Evolutionary conservation across 352 stramenopile species (phyloP).

Genomic region (Phytophthora crassamura): DNA sequence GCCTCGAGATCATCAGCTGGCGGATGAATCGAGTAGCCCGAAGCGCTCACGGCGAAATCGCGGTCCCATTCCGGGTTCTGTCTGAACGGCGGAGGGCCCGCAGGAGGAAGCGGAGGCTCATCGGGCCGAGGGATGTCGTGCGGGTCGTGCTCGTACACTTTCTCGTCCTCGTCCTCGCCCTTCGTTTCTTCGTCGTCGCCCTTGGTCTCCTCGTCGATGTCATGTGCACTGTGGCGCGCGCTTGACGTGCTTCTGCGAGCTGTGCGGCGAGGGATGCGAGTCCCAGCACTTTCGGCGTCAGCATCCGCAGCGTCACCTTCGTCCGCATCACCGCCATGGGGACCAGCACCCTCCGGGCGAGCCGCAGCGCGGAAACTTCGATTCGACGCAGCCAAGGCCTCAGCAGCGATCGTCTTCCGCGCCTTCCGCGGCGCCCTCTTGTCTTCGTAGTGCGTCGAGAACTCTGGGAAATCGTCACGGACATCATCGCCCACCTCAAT

Average conservation of each 20-base stretch:
- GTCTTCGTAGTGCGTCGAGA: conserved; percentile 52
- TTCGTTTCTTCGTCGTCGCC: conserved; percentile 31
- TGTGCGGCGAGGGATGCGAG: conserved; percentile 28
- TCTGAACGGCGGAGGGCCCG: conserved; percentile 31
- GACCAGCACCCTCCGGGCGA: conserved; percentile 18
- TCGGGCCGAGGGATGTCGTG: conserved; percentile 6
- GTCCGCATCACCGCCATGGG: conserved; percentile 16
- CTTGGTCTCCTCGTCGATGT: conserved; percentile 41
- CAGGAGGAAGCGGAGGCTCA: conserved; percentile 34
- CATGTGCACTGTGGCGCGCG: conserved; percentile 28
- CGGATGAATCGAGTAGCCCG: conserved; percentile 37
- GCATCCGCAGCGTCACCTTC: conserved; percentile 26
- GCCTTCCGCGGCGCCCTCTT: conserved; percentile 51
- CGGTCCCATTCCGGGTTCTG: conserved; percentile 45
- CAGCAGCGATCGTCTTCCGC: conserved; percentile 19
- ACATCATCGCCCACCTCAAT: conserved; percentile 62
- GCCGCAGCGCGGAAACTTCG: conserved; percentile 22
- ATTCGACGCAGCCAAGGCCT: conserved; percentile 20
- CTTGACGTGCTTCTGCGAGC: conserved; percentile 41
- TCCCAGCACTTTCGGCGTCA: conserved; percentile 23
- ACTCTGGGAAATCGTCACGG: conserved; percentile 59
- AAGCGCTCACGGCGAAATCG: conserved; percentile 19
- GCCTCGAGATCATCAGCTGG: conserved; percentile 35
- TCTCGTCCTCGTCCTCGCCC: conserved; percentile 4
- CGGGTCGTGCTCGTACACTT: conserved; percentile 2